Conservation (phyloP, 331 rosid genomes). For the Malus hybrid region DNA sequence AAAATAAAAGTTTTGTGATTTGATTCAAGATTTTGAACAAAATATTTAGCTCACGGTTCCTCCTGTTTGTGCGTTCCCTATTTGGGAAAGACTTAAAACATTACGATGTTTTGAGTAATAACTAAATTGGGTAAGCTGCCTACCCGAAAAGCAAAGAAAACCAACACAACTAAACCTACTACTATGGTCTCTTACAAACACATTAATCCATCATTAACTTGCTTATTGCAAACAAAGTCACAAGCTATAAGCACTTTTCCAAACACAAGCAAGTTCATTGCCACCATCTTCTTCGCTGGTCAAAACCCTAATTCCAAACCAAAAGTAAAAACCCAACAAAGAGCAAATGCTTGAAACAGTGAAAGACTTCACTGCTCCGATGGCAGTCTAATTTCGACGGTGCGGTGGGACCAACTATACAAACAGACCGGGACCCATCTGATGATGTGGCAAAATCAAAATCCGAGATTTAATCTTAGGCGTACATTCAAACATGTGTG, state of each 20-base stretch:
- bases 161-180: background rate
- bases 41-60: no score
- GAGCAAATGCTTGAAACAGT: no score
- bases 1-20: background rate
- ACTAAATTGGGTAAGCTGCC: background rate
- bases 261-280: background rate
- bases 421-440: background rate
- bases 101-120: background rate
- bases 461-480: background rate
- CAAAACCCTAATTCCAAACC: background rate
- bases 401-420: no score
- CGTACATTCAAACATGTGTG: background rate
- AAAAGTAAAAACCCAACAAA: background rate
- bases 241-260: background rate
- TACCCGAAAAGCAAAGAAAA: background rate
- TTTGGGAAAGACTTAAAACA: background rate
- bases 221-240: background rate
- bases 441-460: slow-evolving; percentile 1
- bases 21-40: background rate
- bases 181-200: background rate
- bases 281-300: background rate
- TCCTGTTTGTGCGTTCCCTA: background rate
- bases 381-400: no score
- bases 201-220: background rate
- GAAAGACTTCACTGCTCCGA: background rate